Base-by-base conservation (phyloP, 306 rosid species). In the Prunus fruticosa region DNA sequence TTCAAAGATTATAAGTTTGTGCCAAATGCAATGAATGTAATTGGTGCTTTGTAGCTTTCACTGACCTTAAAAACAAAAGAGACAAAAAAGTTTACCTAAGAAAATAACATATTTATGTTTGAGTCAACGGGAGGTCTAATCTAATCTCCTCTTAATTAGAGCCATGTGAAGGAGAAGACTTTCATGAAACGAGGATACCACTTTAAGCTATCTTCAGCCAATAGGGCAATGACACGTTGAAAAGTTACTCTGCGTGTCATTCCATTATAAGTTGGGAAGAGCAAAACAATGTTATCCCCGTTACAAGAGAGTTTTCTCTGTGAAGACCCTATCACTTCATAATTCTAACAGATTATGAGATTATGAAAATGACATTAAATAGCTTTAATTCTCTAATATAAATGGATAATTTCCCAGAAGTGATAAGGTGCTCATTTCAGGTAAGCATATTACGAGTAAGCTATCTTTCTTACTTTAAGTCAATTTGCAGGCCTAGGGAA, bases 211-310 rank as follows among this genome's bases (percentile, higher is more conserved):
- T 34, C 0, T 34, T 5, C 1, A 1, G 7, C 2, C 41, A 34
- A 34, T 34, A 34, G 8, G 1, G 1, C 1, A 32, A 32, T 32
- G 7, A 32, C 0, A 32, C 1, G 38, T 0, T 7, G 2, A 34
- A 34, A 5, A 34, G 5, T 0, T 34, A 1, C 6, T 34, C 0
- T 0, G 5, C 41, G 2, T 34, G 2, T 5, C 2, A 34, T 34
- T 34, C 5, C 41, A 34, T 34, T 34, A 34, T 34, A 5, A 1
- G 8, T 34, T 0, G 0, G 8, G 0, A 0, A 34, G 5, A 34
- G 2, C 41, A 34, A 34, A 34, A 5, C 8, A 34, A 0, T 5
- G 8, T 0, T 34, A 34, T 34, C 1, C 0, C 0, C 0, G 2
- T 34, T 5, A 34, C 2, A 6, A 34, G 8, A 34, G 41, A 34